Conservation (phyloP, 768 basidiomycete species). For the Terana coerulea region DNA sequence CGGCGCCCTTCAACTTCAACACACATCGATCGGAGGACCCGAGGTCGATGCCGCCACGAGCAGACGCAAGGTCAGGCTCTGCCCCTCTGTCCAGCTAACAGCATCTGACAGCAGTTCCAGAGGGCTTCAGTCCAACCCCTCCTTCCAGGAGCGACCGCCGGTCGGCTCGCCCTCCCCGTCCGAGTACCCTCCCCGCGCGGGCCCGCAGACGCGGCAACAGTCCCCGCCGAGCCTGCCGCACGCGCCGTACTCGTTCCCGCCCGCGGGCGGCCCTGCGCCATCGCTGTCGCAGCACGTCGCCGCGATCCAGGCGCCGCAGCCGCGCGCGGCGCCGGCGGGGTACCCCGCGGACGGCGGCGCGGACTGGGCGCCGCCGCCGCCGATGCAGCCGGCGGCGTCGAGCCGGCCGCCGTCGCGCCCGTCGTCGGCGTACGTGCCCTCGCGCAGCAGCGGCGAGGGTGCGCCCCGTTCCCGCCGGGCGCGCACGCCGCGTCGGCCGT, state of each 20-base stretch:
- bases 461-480: slow-evolving; percentile 20
- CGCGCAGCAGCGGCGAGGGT: slow-evolving; percentile 27
- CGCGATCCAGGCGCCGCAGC: slow-evolving; percentile 42
- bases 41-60: slow-evolving; percentile 24
- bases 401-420: slow-evolving; percentile 25
- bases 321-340: slow-evolving; percentile 26
- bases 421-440: slow-evolving; percentile 24
- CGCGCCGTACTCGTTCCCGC: slow-evolving; percentile 42
- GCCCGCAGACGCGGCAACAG: slow-evolving; percentile 28
- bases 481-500: slow-evolving; percentile 22
- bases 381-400: slow-evolving; percentile 19
- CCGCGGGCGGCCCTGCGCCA: slow-evolving; percentile 37
- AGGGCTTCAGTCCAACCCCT: slow-evolving; percentile 32
- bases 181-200: slow-evolving; percentile 27
- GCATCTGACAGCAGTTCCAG: slow-evolving; percentile 22
- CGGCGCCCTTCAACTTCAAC: slow-evolving; percentile 36
- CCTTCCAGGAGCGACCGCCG: slow-evolving; percentile 42
- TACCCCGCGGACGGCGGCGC: slow-evolving; percentile 17
- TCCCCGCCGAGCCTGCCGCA: slow-evolving; percentile 40
- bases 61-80: slow-evolving; percentile 4
- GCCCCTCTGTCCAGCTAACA: background rate
- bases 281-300: slow-evolving; percentile 42
- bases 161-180: slow-evolving; percentile 34
- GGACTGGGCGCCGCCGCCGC: slow-evolving; percentile 20
- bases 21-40: slow-evolving; percentile 22